Evolutionary conservation across 129 eudicot genomes (phyloP).

Genomic region (Erigeron canadensis): DNA sequence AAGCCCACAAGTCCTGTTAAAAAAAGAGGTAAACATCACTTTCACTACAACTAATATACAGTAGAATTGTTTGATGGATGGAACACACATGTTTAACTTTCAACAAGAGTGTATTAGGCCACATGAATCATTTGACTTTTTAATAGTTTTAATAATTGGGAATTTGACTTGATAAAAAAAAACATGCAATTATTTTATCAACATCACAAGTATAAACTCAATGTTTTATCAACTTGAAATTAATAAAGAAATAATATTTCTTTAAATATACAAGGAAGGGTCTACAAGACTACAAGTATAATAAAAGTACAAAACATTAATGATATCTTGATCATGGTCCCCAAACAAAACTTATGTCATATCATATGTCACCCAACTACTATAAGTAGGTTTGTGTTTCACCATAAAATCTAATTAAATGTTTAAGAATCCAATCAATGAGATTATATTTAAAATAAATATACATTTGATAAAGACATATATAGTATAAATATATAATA

Average conservation of each 20-base stretch:
- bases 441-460: too few relatives aligned
- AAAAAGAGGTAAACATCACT: slow-evolving; percentile 30
- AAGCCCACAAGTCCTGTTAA: slow-evolving; percentile 24
- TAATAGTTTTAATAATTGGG: not conserved
- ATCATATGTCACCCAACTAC: slow-evolving; percentile 22
- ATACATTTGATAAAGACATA: slow-evolving; percentile 26
- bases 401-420: slow-evolving; percentile 18
- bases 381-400: slow-evolving; percentile 24
- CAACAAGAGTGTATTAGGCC: slow-evolving; percentile 19
- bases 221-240: slow-evolving; percentile 5
- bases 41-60: slow-evolving; percentile 40
- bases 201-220: slow-evolving; percentile 4
- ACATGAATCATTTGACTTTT: slow-evolving; percentile 28
- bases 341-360: slow-evolving; percentile 24
- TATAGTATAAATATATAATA: not conserved
- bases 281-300: not conserved
- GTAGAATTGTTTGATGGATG: slow-evolving; percentile 17
- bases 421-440: slow-evolving; percentile 20
- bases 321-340: slow-evolving; percentile 21
- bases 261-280: slow-evolving; percentile 5
- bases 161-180: slow-evolving; percentile 15
- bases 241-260: slow-evolving; percentile 3
- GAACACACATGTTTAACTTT: slow-evolving; percentile 30
- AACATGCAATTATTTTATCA: slow-evolving; percentile 7
- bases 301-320: slow-evolving; percentile 3